A percentile compares a stretch with the other conserved stretches of the same genome.
These are phyloP conservation scores for Paramecium sexaurelia DNA, from an alignment of 73 alveolate species.

Conservation along the genomic window DNA sequence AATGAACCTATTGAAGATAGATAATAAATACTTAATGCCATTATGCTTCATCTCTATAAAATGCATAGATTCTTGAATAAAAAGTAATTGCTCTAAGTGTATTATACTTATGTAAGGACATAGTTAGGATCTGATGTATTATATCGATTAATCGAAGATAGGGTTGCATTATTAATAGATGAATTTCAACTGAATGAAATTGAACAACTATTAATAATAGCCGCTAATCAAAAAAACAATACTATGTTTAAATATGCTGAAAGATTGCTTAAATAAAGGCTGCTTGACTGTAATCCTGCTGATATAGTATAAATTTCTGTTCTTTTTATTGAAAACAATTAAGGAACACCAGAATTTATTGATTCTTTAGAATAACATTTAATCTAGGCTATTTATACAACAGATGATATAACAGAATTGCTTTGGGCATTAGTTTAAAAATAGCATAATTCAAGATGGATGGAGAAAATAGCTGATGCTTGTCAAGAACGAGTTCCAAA, in stretches of 20 bases:
- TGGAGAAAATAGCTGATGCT: slow-evolving; percentile 57
- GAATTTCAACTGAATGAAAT: slow-evolving; percentile 26
- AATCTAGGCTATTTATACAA: slow-evolving; percentile 3
- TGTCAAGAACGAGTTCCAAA: neutral
- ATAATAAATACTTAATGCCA: neutral
- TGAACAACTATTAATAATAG: slow-evolving; percentile 31
- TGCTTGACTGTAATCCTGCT: neutral
- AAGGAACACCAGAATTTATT: neutral
- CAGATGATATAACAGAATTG: slow-evolving; percentile 19
- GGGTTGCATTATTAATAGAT: slow-evolving; percentile 23
- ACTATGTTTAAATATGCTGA: slow-evolving; percentile 12
- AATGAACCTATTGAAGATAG: slow-evolving; percentile 34
- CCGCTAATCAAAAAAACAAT: slow-evolving; percentile 12
- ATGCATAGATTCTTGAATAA: neutral
- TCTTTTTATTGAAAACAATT: slow-evolving; percentile 10
- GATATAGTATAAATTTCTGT: slow-evolving; percentile 43
- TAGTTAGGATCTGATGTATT: slow-evolving; percentile 13
- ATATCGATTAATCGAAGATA: slow-evolving; percentile 24
- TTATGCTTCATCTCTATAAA: slow-evolving; percentile 8
- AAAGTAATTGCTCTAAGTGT: neutral
- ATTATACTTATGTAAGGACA: slow-evolving; percentile 29
- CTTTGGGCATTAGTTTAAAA: slow-evolving; percentile 46
- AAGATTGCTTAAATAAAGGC: neutral
- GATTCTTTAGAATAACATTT: neutral
- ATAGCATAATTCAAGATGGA: neutral